phyloP scores from a whole-genome alignment of 345 rosid genomes.

The Sisymbrium altissimum region DNA sequence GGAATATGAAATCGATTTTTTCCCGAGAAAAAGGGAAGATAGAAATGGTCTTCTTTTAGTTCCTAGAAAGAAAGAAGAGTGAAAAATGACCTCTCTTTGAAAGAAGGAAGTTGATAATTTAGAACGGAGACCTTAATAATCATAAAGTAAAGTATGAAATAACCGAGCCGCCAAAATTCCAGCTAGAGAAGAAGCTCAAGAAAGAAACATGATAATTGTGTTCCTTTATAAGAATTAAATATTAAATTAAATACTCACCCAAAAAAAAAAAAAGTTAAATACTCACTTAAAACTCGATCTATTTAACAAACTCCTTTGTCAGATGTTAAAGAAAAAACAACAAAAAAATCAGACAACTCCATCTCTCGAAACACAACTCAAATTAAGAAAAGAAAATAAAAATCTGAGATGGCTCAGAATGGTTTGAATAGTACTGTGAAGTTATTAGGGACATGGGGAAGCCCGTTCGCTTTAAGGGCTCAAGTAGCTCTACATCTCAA shows the following conservation, averaged over 20 bases:
- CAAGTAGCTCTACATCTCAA: constrained; percentile 33
- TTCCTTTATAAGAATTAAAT: background rate
- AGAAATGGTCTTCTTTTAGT: too few species aligned
- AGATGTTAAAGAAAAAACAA: background rate
- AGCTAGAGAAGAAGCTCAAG: background rate
- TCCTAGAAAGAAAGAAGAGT: too few species aligned
- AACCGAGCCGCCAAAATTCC: background rate
- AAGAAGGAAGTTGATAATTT: too few species aligned
- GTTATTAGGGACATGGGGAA: constrained; percentile 29
- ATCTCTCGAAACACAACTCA: background rate
- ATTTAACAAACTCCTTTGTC: background rate
- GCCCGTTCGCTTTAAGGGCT: constrained; percentile 32
- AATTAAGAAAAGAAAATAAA: background rate
- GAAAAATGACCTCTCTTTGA: too few species aligned
- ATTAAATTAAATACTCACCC: constrained; percentile 1
- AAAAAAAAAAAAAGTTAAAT: too few species aligned
- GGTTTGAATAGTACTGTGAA: constrained; percentile 15
- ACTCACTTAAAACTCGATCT: too few species aligned
- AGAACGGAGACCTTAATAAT: background rate
- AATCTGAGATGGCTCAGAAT: constrained; percentile 6
- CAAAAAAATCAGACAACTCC: background rate
- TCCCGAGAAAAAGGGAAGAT: too few species aligned
- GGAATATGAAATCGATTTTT: too few species aligned
- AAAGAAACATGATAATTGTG: background rate
- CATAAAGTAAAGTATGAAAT: background rate